Evolutionary conservation across 2,329 filamentous ascomycete species (phyloP), one percentile per base, ranked within the genome.

Genomic region (Microdochium nivale): DNA sequence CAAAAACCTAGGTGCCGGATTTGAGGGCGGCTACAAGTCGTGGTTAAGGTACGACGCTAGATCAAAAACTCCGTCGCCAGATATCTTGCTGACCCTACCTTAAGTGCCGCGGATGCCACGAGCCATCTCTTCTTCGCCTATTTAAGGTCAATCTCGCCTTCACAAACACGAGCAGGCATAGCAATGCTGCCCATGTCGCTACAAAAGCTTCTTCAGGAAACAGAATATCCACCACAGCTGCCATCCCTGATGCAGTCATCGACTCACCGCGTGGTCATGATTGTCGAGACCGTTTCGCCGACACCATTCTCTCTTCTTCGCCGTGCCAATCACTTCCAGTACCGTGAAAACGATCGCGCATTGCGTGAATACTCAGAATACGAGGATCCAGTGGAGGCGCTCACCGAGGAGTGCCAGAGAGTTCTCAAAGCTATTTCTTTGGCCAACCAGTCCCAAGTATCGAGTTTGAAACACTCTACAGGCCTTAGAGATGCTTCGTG

Each of bases 41-140:
- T 99, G 94, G 91, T 76, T 86, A 59, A 84, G 75, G 87, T 91
- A 73, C 69, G 81, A 49, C 58, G 85, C 80, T 60, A 30, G 27
- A 51, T 25, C 54, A 52, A 35, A 43, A 55, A 52, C 52, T 30
- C 19, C 25, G 48, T 19, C 14, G 3, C 25, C 13, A 9, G 37
- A 27, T 27, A 24, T 53, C 46, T 49, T 47, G 62, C 70, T 71
- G 55, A 72, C 61, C 49, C 10, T 23, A 8, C 49, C 52, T 47
- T 25, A 62, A 95, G 88, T 63, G 91, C 92, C 54, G 94, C 94
- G 53, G 90, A 97, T 76, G 94, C 94, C 51, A 90, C 92, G 21
- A 96, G 91, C 63, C 94, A 99, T 73, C 75, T 99, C 51, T 99
- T 99, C 76, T 99, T 99, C 65, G 94, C 94, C 52, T 99, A 97